These are phyloP conservation scores for Saccharum spontaneum DNA, from an alignment of 176 grass and related monocot species.

Conservation along the genomic window DNA sequence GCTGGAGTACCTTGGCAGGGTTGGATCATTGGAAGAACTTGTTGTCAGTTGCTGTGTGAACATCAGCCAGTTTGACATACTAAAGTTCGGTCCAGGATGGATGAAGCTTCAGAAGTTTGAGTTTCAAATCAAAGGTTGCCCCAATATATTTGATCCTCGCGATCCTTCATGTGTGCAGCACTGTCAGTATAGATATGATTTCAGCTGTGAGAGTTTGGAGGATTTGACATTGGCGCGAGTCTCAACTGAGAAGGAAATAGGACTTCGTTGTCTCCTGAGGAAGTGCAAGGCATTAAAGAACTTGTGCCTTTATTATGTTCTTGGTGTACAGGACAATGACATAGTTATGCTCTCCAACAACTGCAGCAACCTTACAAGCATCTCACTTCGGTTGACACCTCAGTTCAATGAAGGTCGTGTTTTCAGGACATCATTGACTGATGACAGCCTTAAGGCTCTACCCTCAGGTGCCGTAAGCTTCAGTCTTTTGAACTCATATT, in stretches of 20 bases:
- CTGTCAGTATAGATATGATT: conserved; percentile 3
- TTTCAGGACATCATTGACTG: conserved; percentile 29
- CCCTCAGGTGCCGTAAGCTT: background rate
- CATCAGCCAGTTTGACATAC: background rate
- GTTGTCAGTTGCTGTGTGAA: too few species aligned
- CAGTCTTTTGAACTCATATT: conserved; percentile 40
- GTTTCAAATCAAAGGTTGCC: conserved; percentile 30
- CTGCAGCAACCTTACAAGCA: conserved; percentile 47
- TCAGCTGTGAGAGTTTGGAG: conserved; percentile 35
- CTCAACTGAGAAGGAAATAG: background rate
- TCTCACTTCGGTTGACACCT: conserved; percentile 38
- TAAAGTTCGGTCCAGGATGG: conserved; percentile 31
- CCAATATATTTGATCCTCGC: background rate
- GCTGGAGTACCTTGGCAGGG: too few species aligned
- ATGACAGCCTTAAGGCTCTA: conserved; percentile 43
- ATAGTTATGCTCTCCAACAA: conserved; percentile 42
- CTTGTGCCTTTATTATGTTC: conserved; percentile 41
- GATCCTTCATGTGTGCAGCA: background rate
- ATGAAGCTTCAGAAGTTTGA: conserved; percentile 45
- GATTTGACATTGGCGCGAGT: conserved; percentile 41
- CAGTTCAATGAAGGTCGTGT: background rate
- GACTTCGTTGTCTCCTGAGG: conserved; percentile 11
- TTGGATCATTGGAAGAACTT: too few species aligned
- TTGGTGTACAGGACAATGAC: conserved; percentile 37
- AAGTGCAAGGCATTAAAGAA: conserved; percentile 43